These are phyloP conservation scores for Didymella sp. DNA, from an alignment of 2,329 filamentous ascomycete species.

Conservation along the genomic window DNA sequence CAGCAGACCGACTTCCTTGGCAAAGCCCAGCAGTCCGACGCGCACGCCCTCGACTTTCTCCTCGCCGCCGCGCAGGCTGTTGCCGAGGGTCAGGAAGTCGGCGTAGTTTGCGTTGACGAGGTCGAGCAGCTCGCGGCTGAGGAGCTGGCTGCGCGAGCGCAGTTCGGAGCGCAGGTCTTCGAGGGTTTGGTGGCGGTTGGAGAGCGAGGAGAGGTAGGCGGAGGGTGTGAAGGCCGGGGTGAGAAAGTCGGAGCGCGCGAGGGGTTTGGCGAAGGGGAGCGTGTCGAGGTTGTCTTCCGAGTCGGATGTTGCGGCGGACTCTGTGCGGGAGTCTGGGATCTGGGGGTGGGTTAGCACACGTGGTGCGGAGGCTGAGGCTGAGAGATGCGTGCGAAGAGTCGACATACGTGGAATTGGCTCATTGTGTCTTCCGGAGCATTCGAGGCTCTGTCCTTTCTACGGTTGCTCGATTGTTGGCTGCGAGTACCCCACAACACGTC, in stretches of 20 bases:
- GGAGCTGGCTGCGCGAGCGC: constrained; percentile 76
- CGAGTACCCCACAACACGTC: background rate
- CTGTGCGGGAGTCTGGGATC: constrained; percentile 25
- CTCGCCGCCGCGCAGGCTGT: constrained; percentile 82
- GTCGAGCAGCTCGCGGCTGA: constrained; percentile 87
- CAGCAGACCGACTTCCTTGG: constrained; percentile 79
- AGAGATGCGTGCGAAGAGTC: too few species aligned
- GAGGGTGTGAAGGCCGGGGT: constrained; percentile 76
- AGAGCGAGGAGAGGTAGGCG: constrained; percentile 80
- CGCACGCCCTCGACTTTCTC: constrained; percentile 90
- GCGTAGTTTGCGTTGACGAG: constrained; percentile 96
- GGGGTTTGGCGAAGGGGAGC: constrained; percentile 86
- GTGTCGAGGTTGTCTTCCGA: constrained; percentile 65
- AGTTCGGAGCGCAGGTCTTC: constrained; percentile 90
- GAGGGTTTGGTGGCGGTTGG: constrained; percentile 91
- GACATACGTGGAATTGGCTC: constrained; percentile 58
- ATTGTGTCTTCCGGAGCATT: constrained; percentile 39
- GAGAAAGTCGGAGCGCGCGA: constrained; percentile 84
- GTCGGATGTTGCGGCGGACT: constrained; percentile 6
- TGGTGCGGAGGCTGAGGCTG: background rate
- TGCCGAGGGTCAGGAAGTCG: constrained; percentile 84
- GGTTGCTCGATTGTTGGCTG: background rate
- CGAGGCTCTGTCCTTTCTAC: background rate
- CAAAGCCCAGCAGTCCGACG: constrained; percentile 85
- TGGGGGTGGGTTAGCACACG: background rate